Base-by-base conservation (phyloP, 164 flowering plant species). In the Stephania yunnanensis region DNA sequence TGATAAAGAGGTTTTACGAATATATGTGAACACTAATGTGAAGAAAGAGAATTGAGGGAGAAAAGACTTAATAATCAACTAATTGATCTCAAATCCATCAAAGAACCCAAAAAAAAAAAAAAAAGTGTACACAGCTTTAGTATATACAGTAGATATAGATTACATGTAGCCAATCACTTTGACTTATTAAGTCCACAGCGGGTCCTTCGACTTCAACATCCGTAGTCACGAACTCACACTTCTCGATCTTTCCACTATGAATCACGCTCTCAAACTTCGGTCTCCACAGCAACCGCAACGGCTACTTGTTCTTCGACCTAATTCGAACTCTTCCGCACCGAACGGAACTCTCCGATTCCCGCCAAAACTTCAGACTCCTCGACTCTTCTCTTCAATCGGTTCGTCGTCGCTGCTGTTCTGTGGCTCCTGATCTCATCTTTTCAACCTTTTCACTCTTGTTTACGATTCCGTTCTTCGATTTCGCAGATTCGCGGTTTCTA, bases 301-400 rank as follows among this genome's bases (percentile, higher is more conserved):
- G 29, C 48, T 48, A 42, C 2, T 42, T 1, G 58, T 30, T 30
- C 22, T 67, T 9, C 45, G 45, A 15, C 4, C 10, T n/a, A 6
- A 19, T 44, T 73, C 17, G 7, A 73, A 61, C 44, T 58, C 11
- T 46, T 10, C 29, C 12, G 61, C 17, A n/a, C 68, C 25, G 20
- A 44, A 42, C 31, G 46, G 15, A 73, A 31, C 61, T 55, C 48
- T 55, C 13, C 50, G 31, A 31, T 73, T 73, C 61, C 68, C 68
- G 42, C 70, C 36, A 63, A 73, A 73, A 63, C 65, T 36, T 45
- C 48, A 13, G 1, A 15, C 12, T 15, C 4, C 15, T 50, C 4
- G 11, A 9, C 15, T 15, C 3, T 2, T 50, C 15, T 50, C 55
- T 10, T 50, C 55, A 50, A 50, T 15, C 11, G 55, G 55, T 50